Percentiles rank a stretch among this genome's conserved stretches.
These are phyloP conservation scores for Penicillium brevicompactum DNA, from an alignment of 2,329 filamentous ascomycete genomes.

Conservation along the genomic window DNA sequence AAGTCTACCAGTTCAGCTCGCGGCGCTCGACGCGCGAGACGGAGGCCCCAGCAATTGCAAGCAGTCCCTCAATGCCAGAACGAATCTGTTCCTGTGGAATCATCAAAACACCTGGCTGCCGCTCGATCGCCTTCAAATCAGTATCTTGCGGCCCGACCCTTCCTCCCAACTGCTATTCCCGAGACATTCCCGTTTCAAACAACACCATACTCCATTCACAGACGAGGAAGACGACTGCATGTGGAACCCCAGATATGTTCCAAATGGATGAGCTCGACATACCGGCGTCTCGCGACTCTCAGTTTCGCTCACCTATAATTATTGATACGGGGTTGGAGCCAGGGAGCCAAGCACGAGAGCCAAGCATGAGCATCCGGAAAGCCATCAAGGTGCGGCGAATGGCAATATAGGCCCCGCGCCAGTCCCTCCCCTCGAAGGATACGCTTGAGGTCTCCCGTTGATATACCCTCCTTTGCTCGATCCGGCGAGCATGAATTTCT, in stretches of 20 bases:
- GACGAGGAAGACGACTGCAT: not conserved
- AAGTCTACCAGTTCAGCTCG: no score
- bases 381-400: not conserved
- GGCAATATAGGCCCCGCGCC: not conserved
- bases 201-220: not conserved
- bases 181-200: not conserved
- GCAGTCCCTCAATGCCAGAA: not conserved
- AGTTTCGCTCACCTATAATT: not conserved
- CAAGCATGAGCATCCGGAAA: not conserved
- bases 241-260: not conserved
- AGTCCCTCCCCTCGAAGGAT: no score
- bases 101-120: not conserved
- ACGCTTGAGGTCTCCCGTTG: no score
- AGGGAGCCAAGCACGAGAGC: not conserved
- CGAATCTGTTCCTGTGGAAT: not conserved
- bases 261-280: not conserved
- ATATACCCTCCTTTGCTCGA: no score
- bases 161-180: not conserved
- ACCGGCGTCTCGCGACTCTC: not conserved
- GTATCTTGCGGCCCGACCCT: not conserved
- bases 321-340: not conserved
- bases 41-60: no score
- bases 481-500: no score
- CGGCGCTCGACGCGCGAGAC: no score
- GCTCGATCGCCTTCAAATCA: not conserved